Evolutionary conservation across 2,329 filamentous ascomycete species (phyloP), one percentile per base, ranked within the genome.

Genomic region (Penicillium sp.): DNA sequence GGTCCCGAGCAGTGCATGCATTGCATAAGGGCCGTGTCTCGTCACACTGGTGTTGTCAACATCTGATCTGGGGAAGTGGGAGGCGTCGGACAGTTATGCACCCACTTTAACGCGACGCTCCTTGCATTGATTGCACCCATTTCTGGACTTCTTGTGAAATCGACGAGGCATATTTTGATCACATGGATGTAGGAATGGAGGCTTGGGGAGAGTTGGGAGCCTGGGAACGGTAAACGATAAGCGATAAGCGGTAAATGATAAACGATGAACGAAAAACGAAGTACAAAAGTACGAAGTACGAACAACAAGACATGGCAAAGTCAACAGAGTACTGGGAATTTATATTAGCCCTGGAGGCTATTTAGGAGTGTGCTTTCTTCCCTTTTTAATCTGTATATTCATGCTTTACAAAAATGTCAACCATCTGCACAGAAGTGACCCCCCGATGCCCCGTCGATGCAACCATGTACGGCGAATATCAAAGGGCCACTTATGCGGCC

Each of bases 1-100:
- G 47, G 19, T 36, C 28, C 28, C 53, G 53, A 31, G 45, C n/a
- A 4, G 48, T 41, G 12, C 53, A 56, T 5, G 35, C 50, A n/a
- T 25, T 22, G 42, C 53, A 56, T 17, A 40, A 12, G 0, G 53
- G 53, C n/a, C 47, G 35, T 28, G 16, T 35, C 22, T 56, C 53
- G 12, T 56, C 53, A 40, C 53, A 56, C 53, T 51, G 22, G n/a
- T 16, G 37, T 6, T 17, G 37, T 40, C 12, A 40, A 17, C 4
- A 22, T 40, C 17, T 12, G 26, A 5, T 9, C 22, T 22, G 26
- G 9, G 4, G 4, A 7, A 7, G 7, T 19, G 37, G 19, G 37
- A 40, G 17, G 5, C 7, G 37, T 35, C 33, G 33, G 33, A 35
- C 6, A 35, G 33, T 8, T 16, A 40, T 17, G 5, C 17, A 22